Base-by-base conservation (phyloP, 2,329 filamentous ascomycete species). In the Botrytis deweyae region DNA sequence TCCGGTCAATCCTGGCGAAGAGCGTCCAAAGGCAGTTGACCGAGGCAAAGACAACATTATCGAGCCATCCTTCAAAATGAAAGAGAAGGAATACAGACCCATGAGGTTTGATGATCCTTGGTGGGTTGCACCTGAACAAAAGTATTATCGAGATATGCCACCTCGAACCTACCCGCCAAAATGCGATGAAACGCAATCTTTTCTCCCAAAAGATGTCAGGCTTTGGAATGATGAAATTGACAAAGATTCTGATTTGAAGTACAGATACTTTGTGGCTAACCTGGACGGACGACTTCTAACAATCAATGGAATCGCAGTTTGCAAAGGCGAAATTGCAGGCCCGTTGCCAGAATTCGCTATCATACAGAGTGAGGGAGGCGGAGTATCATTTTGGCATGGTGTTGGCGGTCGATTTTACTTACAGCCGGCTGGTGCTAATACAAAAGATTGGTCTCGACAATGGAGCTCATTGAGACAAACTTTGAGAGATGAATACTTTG, bases 341-440 rank as follows among this genome's bases (percentile, higher is more conserved):
- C 80, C 80, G 5, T 65, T 81, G 25, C 80, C 80, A 18, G 49
- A 55, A 22, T 81, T 81, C 67, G 80, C 79, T 4, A 72, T 81
- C 33, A 80, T 81, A 29, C 75, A 78, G 52, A 75, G 63, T 42
- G 77, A 78, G 42, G 79, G 78, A 14, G 74, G 75, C 10, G 78
- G 79, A 49, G 55, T 80, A 16, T 70, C 76, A 52, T 80, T 80
- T 36, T 81, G 79, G 80, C 78, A 73, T 72, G 80, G 80, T 7
- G 46, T 70, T 16, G 64, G 63, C 12, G 79, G 79, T 29, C 73
- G 78, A 22, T 72, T 77, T 42, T 76, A 73, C 65, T n/a, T 68
- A 46, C 49, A 72, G 44, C 63, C 63, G 3, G 70, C 74, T 55
- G 67, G 52, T 42, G 64, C 66, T 12, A 29, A 46, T 20, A 61